phyloP scores from a whole-genome alignment of 768 basidiomycete species.

The Kwoniella mangroviensis region DNA sequence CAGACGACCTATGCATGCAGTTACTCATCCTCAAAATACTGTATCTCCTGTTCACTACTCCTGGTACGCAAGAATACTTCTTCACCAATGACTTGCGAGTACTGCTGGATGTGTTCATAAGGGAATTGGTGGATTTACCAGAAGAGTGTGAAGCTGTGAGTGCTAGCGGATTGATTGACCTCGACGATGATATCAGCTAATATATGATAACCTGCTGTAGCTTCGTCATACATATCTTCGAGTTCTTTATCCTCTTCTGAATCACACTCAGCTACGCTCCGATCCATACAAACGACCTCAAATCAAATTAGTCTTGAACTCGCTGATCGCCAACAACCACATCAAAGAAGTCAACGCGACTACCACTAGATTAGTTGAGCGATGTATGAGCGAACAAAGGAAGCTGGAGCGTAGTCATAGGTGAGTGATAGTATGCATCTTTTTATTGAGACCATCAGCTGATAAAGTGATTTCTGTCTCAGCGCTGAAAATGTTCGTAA shows the following conservation, averaged over 20 bases:
- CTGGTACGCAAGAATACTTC: conserved; percentile 91
- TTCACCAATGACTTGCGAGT: conserved; percentile 97
- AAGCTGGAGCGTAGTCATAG: conserved; percentile 46
- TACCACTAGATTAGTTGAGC: conserved; percentile 86
- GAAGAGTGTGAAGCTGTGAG: conserved; percentile 91
- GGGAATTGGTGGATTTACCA: conserved; percentile 87
- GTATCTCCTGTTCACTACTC: conserved; percentile 91
- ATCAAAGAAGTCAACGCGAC: conserved; percentile 85
- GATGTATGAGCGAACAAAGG: conserved; percentile 67
- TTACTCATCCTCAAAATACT: conserved; percentile 90
- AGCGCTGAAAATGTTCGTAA: conserved; percentile 41
- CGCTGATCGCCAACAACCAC: conserved; percentile 70
- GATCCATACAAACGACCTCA: conserved; percentile 90
- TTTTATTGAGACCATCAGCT: too few species aligned
- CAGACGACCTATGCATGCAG: conserved; percentile 94
- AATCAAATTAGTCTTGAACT: conserved; percentile 80
- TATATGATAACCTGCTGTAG: conserved; percentile 57
- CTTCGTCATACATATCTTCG: conserved; percentile 96
- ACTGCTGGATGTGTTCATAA: conserved; percentile 94
- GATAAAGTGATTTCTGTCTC: neutral
- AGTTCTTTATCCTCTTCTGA: conserved; percentile 91
- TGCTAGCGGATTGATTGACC: conserved; percentile 24
- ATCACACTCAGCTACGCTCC: conserved; percentile 84
- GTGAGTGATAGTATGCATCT: conserved; percentile 11
- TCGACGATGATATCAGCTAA: neutral